These are phyloP conservation scores for Fraxinus quadrangulata DNA, from an alignment of 257 asterid genomes.

Conservation along the genomic window DNA sequence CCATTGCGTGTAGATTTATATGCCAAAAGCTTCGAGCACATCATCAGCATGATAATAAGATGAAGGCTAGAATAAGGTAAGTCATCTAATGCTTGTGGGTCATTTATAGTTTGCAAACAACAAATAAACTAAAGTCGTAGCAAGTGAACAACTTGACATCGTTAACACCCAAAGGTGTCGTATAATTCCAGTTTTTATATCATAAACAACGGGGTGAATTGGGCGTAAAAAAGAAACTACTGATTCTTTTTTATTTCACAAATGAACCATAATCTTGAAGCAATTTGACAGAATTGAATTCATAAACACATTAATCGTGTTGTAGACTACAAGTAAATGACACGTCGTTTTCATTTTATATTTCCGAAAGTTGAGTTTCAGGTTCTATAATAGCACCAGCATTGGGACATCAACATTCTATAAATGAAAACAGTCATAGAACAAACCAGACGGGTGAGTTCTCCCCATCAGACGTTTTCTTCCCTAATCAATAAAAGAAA, in stretches of 20 bases:
- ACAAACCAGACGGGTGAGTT: too few species aligned
- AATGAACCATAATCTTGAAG: neutral
- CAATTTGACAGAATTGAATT: neutral
- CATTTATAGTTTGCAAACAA: neutral
- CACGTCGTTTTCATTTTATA: neutral
- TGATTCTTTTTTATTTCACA: neutral
- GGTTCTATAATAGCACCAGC: neutral
- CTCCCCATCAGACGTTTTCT: too few species aligned
- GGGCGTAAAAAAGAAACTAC: neutral
- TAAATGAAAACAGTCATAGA: too few species aligned
- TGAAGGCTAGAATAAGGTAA: conserved; percentile 28
- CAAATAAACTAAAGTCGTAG: neutral
- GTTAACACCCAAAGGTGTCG: neutral
- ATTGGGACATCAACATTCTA: neutral
- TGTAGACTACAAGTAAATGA: neutral
- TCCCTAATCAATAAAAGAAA: too few species aligned
- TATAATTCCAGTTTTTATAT: neutral
- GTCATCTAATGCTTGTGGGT: conserved; percentile 43
- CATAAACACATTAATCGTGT: neutral
- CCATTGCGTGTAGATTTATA: conserved; percentile 18
- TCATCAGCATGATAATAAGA: neutral
- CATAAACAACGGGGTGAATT: neutral
- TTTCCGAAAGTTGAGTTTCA: neutral
- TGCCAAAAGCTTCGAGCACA: neutral
- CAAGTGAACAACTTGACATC: neutral